Percentiles rank a stretch among this genome's conserved stretches.
These are phyloP conservation scores for Cladophialophora carrionii DNA, from an alignment of 2,329 filamentous ascomycete genomes.

Conservation along the genomic window DNA sequence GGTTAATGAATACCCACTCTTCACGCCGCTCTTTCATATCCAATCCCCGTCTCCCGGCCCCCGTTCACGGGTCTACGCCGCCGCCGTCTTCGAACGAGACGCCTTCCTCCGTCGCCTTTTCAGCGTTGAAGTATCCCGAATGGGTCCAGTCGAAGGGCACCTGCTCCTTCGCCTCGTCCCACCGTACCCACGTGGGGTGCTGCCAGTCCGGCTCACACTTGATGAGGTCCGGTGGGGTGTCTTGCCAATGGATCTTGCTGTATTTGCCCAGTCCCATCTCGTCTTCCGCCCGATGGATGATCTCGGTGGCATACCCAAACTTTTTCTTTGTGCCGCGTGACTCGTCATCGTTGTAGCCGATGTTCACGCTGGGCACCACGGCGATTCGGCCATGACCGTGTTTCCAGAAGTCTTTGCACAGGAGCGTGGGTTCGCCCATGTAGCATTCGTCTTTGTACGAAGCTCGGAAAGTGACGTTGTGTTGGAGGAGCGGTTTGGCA, in stretches of 20 bases:
- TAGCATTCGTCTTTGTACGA: conserved; percentile 52
- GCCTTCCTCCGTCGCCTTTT: conserved; percentile 2
- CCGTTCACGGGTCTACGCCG: background rate
- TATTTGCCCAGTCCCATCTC: conserved; percentile 6
- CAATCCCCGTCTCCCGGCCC: background rate
- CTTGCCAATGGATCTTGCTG: conserved; percentile 35
- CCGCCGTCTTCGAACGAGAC: conserved; percentile 15
- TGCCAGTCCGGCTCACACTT: conserved; percentile 33
- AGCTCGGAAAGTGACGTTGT: conserved; percentile 53
- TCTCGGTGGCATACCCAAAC: conserved; percentile 53
- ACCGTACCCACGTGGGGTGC: conserved; percentile 17
- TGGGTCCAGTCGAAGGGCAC: conserved; percentile 5
- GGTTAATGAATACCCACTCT: background rate
- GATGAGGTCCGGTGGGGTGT: conserved; percentile 33
- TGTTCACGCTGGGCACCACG: conserved; percentile 59
- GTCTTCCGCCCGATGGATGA: conserved; percentile 26
- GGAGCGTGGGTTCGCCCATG: conserved; percentile 59
- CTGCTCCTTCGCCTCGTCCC: conserved; percentile 15
- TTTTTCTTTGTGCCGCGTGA: conserved; percentile 53
- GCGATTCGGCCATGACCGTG: conserved; percentile 57
- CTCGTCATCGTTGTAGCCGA: conserved; percentile 57
- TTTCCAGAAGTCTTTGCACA: conserved; percentile 62
- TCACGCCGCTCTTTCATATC: background rate
- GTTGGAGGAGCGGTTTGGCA: conserved; percentile 53
- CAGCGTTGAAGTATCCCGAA: conserved; percentile 5